phyloP scores from a whole-genome alignment of 2,329 filamentous ascomycete species.

The Myriosclerotinia duriaeana region DNA sequence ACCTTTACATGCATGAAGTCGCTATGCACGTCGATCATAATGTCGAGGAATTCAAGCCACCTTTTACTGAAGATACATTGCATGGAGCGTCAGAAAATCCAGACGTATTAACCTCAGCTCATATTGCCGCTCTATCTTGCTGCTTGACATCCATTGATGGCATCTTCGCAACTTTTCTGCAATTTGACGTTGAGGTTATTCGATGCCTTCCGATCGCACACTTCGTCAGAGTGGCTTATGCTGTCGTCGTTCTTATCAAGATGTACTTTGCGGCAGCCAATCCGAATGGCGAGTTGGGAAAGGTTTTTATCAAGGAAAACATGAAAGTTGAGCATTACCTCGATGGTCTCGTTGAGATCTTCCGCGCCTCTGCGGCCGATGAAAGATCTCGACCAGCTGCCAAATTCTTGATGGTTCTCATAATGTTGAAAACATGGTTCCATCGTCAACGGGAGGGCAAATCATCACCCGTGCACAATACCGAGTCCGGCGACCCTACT shows the following conservation, averaged over 20 bases:
- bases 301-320: constrained; percentile 65
- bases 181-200: constrained; percentile 49
- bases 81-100: constrained; percentile 27
- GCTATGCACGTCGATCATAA: constrained; percentile 57
- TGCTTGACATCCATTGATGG: constrained; percentile 55
- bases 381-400: constrained; percentile 64
- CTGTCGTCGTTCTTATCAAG: constrained; percentile 58
- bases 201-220: constrained; percentile 51
- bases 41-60: constrained; percentile 50
- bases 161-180: constrained; percentile 52
- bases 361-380: constrained; percentile 61
- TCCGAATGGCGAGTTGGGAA: constrained; percentile 65
- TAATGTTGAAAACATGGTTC: constrained; percentile 67
- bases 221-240: constrained; percentile 56
- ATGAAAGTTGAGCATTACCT: constrained; percentile 67
- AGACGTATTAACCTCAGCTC: constrained; percentile 40
- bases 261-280: constrained; percentile 61
- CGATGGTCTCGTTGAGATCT: constrained; percentile 67
- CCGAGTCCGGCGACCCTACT: not conserved
- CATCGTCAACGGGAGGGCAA: constrained; percentile 39
- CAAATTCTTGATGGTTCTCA: constrained; percentile 70
- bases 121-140: constrained; percentile 53
- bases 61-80: constrained; percentile 39
- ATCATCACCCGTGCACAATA: constrained; percentile 9
- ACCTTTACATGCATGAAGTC: constrained; percentile 60